Base-by-base conservation (phyloP, 192 early-diverging fungal species). In the Backusella parvicylindrica region DNA sequence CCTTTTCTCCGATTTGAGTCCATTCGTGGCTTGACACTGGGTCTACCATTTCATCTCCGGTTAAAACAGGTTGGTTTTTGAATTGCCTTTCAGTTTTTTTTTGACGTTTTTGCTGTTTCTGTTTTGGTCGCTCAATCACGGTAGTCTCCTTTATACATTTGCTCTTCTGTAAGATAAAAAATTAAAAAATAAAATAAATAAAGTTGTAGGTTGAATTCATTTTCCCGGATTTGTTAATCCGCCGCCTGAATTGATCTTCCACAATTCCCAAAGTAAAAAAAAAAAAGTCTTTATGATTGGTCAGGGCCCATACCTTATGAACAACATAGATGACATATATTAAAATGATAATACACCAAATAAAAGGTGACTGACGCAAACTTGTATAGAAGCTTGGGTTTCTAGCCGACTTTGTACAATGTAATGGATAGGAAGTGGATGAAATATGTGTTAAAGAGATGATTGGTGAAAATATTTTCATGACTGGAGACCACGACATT, bases 311-410 rank as follows among this genome's bases (percentile, higher is more conserved):
- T 67, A 67, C 65, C 65, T 67, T 67, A 23, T 37, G 21, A n/a
- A 68, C 18, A 68, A 68, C 35, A 68, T 68, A 68, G 8, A 68
- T 23, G 16, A 11, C 32, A 68, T 68, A 68, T 37, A 23, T 11
- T 37, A 68, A 40, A 69, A 41, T 69, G n/a, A 36, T 68, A 21
- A 69, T 40, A 15, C 68, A 69, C 33, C 37, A 69, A 69, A 35
- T 11, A 28, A 23, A 69, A 40, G 68, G 68, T 18, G 38, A 69
- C 36, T 41, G 68, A 11, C 23, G 68, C n/a, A 41, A 18, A 12
- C 12, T 36, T 41, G 33, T 40, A 43, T 26, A 69, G 2, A 41
- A 28, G 7, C 21, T 21, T 28, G 33, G 13, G 21, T 35, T 66
- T 35, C 33, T 66, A 33, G 6, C 16, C 18, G 64, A 35, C 31